Conservation (phyloP, 192 early-diverging fungal genomes). For the Backusella psychrophila region DNA sequence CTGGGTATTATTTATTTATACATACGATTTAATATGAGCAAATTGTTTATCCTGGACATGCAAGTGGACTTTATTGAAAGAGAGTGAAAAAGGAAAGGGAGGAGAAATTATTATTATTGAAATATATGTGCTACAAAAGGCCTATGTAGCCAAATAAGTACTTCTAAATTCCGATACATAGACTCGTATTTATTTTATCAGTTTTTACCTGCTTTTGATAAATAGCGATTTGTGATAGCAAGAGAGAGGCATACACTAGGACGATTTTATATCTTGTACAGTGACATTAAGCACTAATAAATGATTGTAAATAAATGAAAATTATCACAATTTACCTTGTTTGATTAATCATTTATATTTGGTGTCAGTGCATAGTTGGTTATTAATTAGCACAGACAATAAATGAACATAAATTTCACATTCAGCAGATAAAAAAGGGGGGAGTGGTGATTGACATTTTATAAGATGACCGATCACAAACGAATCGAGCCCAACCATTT, state of each 20-base stretch:
- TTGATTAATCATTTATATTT: not conserved
- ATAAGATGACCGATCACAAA: constrained; percentile 4
- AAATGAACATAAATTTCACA: constrained; percentile 5
- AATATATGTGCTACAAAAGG: not conserved
- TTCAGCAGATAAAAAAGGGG: not conserved
- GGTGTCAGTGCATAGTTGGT: not conserved
- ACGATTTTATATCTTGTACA: too few species aligned
- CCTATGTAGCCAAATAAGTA: not conserved
- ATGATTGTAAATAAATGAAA: not conserved
- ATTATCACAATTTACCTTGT: constrained; percentile 1
- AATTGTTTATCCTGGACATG: not conserved
- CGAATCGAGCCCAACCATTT: constrained; percentile 1
- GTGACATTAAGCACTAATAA: not conserved
- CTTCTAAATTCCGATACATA: constrained; percentile 1
- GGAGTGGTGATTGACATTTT: not conserved
- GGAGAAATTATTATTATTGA: not conserved
- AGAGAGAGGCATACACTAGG: not conserved
- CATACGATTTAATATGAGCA: not conserved
- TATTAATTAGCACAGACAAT: constrained; percentile 8
- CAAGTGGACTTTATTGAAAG: not conserved
- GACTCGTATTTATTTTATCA: not conserved
- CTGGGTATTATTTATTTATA: not conserved
- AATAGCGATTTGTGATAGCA: not conserved
- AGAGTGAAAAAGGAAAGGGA: not conserved
- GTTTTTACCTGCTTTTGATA: not conserved